Base-by-base conservation (phyloP, 2,329 filamentous ascomycete species). In the Tolypocladium ophioglossoides region DNA sequence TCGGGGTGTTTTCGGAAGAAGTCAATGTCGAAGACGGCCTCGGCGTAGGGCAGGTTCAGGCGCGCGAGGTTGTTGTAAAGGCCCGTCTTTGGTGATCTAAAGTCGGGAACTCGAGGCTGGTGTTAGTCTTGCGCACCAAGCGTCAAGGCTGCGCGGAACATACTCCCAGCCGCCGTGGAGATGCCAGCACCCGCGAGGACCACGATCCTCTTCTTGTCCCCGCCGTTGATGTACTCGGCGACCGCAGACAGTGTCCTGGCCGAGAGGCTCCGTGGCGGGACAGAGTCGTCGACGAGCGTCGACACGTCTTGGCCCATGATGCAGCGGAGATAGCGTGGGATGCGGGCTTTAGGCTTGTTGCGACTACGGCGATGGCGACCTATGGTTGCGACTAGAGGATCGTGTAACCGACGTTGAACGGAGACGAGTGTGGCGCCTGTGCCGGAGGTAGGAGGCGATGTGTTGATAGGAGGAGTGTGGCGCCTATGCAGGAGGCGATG, bases 181-280 rank as follows among this genome's bases (percentile, higher is more conserved):
- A 96, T 95, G 50, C 92, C 92, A 14, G 92, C 91, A 55, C 92
- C 92, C 2, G 88, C 91, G 82, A 97, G 84, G 58, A 96, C 87
- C 27, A 95, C 89, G 55, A 99, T 87, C 51, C 79, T 79, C 63
- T 79, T 79, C 37, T 79, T 84, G 50, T 78, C 70, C 48, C 85
- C 87, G 63, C 83, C 78, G 60, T 82, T 83, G 69, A 99, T 91
- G 63, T 88, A 86, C 32, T 87, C 79, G n/a, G 90, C 91, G 40
- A 97, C 76, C 4, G 83, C 87, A 20, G 85, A 76, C 16, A 97
- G 70, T 32, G 79, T 86, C 54, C 91, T 83, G 35, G 79, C 80
- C 44, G 78, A 72, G 16, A 97, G 78, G 0, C 83, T 88, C 52
- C 76, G 66, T 1, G 92, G 83, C 39, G 74, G 72, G 52, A 80